These are phyloP conservation scores for Cercophora samala DNA, from an alignment of 495 filamentous ascomycete genomes.

Conservation along the genomic window DNA sequence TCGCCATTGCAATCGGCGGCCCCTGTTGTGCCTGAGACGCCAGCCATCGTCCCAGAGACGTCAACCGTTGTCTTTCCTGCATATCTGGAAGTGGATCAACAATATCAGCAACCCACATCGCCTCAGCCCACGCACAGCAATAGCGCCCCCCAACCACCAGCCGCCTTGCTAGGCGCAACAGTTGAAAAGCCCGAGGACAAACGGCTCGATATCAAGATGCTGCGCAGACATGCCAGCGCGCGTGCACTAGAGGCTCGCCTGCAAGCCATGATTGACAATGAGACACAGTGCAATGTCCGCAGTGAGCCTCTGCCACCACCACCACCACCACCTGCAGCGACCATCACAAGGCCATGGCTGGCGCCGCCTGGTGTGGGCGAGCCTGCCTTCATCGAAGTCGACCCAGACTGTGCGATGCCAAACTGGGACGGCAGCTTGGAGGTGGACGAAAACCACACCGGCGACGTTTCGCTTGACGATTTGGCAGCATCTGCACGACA, in stretches of 20 bases:
- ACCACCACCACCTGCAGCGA: slow-evolving; percentile 7
- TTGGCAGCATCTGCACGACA: slow-evolving; percentile 24
- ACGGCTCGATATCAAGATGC: slow-evolving; percentile 10
- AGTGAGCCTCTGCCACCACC: slow-evolving; percentile 19
- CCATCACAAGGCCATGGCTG: neutral
- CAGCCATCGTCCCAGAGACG: neutral
- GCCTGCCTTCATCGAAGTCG: slow-evolving; percentile 14
- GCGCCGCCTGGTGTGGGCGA: neutral
- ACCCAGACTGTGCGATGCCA: slow-evolving; percentile 19
- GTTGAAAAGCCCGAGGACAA: neutral
- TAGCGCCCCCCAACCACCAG: neutral
- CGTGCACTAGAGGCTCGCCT: slow-evolving; percentile 30
- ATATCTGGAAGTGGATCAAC: slow-evolving; percentile 1
- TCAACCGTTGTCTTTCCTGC: neutral
- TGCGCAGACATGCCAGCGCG: slow-evolving; percentile 20
- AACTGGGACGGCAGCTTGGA: slow-evolving; percentile 2
- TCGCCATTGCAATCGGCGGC: neutral
- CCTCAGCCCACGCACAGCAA: neutral
- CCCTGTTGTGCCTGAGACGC: neutral
- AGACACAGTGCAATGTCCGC: slow-evolving; percentile 38
- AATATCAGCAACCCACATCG: neutral
- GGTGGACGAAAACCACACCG: slow-evolving; percentile 13
- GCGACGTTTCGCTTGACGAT: slow-evolving; percentile 25
- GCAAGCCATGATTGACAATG: slow-evolving; percentile 36
- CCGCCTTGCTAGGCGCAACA: neutral